Percentiles rank a stretch among this genome's conserved stretches.
phyloP scores from a whole-genome alignment of 768 basidiomycete species.

The Auricularia sp. region DNA sequence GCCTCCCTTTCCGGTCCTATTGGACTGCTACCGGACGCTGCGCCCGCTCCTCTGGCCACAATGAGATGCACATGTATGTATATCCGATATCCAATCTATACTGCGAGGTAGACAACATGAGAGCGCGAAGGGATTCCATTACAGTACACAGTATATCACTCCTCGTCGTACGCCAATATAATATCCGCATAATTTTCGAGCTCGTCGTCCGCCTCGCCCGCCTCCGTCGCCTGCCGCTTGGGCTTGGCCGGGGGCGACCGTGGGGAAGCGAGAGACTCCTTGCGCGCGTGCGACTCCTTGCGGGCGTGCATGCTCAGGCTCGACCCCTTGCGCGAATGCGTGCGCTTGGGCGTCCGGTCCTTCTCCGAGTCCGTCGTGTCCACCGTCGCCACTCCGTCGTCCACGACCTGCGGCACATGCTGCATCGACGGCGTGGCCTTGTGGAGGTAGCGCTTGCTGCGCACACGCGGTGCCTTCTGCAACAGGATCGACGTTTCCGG shows the following conservation, averaged over 20 bases:
- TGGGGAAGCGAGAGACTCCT: not conserved
- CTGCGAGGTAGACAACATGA: not conserved
- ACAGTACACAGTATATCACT: not conserved
- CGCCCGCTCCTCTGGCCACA: constrained; percentile 26
- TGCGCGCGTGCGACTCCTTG: not conserved
- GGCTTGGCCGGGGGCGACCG: not conserved
- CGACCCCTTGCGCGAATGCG: not conserved
- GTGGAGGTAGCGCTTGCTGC: not conserved
- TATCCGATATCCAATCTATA: constrained; percentile 1
- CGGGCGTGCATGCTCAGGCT: not conserved
- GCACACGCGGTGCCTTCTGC: not conserved
- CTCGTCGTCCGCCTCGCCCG: not conserved
- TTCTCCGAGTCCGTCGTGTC: not conserved
- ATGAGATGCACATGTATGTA: not conserved
- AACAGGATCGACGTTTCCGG: not conserved
- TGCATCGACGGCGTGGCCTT: constrained; percentile 1
- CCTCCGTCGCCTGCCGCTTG: not conserved
- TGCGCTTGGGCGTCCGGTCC: not conserved
- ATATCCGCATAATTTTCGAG: not conserved
- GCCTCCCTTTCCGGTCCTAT: constrained; percentile 52
- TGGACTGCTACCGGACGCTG: constrained; percentile 50
- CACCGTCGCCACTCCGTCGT: not conserved
- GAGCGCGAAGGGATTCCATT: not conserved
- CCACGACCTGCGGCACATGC: not conserved
- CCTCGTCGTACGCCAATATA: not conserved